Evolutionary conservation across 352 stramenopile genomes (phyloP), one percentile per base, ranked within the genome.

Genomic region (Pythium oligandrum): DNA sequence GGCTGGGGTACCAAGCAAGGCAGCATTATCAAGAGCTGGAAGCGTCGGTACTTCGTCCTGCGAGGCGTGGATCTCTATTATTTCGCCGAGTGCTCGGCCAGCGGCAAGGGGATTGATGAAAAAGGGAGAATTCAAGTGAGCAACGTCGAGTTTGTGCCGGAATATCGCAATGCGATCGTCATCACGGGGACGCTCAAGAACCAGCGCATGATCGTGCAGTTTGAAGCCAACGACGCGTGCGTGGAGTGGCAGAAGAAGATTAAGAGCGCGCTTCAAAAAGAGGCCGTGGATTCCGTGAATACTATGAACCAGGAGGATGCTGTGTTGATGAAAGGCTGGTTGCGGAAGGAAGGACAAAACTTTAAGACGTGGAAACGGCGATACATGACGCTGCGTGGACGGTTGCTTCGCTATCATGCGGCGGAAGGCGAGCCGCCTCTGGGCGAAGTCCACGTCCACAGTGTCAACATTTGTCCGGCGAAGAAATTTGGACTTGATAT

Each of bases 301-400:
- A 57, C 55, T 0, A 8, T 4, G 0, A 49, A 45, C 7, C 39
- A 48, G n/a, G 53, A 51, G 31, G 44, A 44, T 7, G 60, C 53
- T 1, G 61, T 83, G 9, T 57, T 59, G 4, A 88, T 88, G 75
- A 63, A 86, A 55, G 83, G 83, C 17, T 94, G 81, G 81, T 59
- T 94, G 2, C 63, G 71, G 31, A 94, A 94, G 45, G 81, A 94
- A 63, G 83, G 83, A 6, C 80, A 91, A 58, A 90, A 90, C 54
- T 90, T 93, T 61, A 92, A 93, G 77, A 90, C 74, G 17, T 94
- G 83, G 83, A 94, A 94, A 53, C 68, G 73, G 35, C 77, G 83
- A 34, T 92, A 86, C 62, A 89, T 94, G 70, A 87, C 75, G 46
- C 63, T 94, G 5, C 64, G 43, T 0, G 83, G 74, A 3, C 64